phyloP scores from a whole-genome alignment of 768 basidiomycete genomes.

The Tricholoma furcatifolium region DNA sequence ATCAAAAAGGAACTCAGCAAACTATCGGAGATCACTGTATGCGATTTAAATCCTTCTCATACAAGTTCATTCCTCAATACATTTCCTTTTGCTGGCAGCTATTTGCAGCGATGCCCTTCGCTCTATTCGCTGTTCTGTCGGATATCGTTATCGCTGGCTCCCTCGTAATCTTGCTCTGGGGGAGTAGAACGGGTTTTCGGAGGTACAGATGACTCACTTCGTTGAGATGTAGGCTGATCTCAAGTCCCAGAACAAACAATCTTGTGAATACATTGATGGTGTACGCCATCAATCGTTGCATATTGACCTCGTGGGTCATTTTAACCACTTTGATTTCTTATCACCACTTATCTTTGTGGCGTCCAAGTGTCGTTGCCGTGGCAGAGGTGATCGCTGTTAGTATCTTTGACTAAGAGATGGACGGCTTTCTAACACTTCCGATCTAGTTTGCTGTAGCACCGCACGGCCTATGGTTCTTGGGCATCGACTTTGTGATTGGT shows the following conservation, averaged over 20 bases:
- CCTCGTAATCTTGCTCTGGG: conserved; percentile 40
- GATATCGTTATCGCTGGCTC: conserved; percentile 43
- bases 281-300: conserved; percentile 49
- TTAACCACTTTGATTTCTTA: not conserved
- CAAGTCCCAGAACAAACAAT: conserved; percentile 34
- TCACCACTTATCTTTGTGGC: not conserved
- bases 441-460: conserved; percentile 28
- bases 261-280: conserved; percentile 43
- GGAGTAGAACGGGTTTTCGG: conserved; percentile 34
- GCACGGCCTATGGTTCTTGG: conserved; percentile 34
- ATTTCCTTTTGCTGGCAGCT: conserved; percentile 22
- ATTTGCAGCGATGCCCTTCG: conserved; percentile 42
- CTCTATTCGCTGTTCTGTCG: conserved; percentile 42
- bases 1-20: conserved; percentile 32
- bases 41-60: not conserved
- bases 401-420: not conserved
- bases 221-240: not conserved
- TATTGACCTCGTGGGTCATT: conserved; percentile 42
- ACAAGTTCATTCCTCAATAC: not conserved
- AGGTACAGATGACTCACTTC: conserved; percentile 20
- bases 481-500: conserved; percentile 45
- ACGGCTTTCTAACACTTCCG: not conserved
- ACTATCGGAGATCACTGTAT: conserved; percentile 34
- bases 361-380: conserved; percentile 30
- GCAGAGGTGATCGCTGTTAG: conserved; percentile 37